Evolutionary conservation across 306 rosid genomes (phyloP).

Genomic region (Sophora flavescens): DNA sequence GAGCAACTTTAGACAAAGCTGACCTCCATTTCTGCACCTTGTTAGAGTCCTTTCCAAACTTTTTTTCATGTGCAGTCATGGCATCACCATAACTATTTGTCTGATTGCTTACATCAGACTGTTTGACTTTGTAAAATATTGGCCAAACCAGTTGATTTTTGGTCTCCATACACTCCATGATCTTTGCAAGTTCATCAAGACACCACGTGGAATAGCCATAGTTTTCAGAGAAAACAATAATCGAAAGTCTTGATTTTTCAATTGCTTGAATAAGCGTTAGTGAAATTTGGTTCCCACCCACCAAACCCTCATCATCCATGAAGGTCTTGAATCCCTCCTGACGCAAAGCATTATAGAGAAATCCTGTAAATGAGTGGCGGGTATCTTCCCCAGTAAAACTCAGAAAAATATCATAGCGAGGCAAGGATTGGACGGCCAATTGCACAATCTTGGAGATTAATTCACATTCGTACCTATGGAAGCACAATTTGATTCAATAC

Average conservation of each 20-base stretch:
- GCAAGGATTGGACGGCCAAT: too few species aligned
- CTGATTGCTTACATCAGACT: neutral
- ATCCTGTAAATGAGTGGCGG: too few species aligned
- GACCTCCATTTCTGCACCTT: constrained; percentile 30
- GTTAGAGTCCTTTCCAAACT: neutral
- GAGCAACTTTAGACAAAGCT: constrained; percentile 6
- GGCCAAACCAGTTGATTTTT: constrained; percentile 36
- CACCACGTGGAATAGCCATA: constrained; percentile 1
- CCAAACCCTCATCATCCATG: neutral
- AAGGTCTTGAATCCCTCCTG: neutral
- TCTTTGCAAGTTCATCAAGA: constrained; percentile 26
- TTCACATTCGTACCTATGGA: too few species aligned
- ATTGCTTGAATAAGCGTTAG: neutral
- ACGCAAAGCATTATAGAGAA: too few species aligned
- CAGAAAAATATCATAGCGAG: too few species aligned
- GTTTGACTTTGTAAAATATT: constrained; percentile 31
- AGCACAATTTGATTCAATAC: too few species aligned
- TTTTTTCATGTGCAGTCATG: constrained; percentile 8
- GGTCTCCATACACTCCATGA: neutral
- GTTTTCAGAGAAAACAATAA: constrained; percentile 29
- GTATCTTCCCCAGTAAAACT: too few species aligned
- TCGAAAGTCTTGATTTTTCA: constrained; percentile 27
- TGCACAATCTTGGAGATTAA: too few species aligned
- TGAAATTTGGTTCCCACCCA: neutral
- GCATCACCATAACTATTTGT: constrained; percentile 12